phyloP scores from a whole-genome alignment of 352 stramenopile species.

The Phytophthora meadii region DNA sequence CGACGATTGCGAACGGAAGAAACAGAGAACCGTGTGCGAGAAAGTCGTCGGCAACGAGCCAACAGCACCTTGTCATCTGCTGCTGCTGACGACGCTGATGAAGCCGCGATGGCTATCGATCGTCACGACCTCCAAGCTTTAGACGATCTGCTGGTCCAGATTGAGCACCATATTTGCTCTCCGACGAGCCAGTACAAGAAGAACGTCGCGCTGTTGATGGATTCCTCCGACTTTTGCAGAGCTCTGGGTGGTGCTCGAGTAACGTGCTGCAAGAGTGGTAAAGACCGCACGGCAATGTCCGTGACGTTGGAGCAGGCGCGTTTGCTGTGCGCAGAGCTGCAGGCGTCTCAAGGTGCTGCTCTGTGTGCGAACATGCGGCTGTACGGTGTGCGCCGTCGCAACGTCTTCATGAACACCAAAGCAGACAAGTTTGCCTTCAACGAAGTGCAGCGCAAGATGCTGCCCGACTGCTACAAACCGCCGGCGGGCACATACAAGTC shows the following conservation, averaged over 20 bases:
- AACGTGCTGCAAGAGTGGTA: constrained; percentile 98
- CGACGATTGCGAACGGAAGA: constrained; percentile 53
- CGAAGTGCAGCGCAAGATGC: constrained; percentile 86
- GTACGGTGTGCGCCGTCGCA: constrained; percentile 76
- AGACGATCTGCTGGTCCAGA: constrained; percentile 69
- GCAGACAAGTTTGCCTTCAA: constrained; percentile 89
- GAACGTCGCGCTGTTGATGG: constrained; percentile 80
- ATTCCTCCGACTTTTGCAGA: constrained; percentile 85
- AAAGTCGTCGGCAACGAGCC: constrained; percentile 34
- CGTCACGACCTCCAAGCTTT: constrained; percentile 59
- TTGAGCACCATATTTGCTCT: constrained; percentile 80
- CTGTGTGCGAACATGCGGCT: constrained; percentile 80
- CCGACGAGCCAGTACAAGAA: constrained; percentile 81
- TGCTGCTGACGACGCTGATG: constrained; percentile 24
- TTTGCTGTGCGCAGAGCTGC: constrained; percentile 63
- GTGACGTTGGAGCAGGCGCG: constrained; percentile 94
- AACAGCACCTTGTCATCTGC: constrained; percentile 13
- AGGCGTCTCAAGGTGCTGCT: constrained; percentile 58
- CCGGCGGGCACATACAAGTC: constrained; percentile 85
- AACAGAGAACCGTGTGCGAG: constrained; percentile 33
- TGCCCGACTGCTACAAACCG: constrained; percentile 88
- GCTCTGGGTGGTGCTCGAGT: constrained; percentile 90
- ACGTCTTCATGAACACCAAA: constrained; percentile 89
- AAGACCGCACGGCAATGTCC: constrained; percentile 98
- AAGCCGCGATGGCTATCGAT: constrained; percentile 39